Evolutionary conservation across 495 filamentous ascomycete genomes (phyloP), one percentile per base, ranked within the genome.

Genomic region (Penicillium herquei): DNA sequence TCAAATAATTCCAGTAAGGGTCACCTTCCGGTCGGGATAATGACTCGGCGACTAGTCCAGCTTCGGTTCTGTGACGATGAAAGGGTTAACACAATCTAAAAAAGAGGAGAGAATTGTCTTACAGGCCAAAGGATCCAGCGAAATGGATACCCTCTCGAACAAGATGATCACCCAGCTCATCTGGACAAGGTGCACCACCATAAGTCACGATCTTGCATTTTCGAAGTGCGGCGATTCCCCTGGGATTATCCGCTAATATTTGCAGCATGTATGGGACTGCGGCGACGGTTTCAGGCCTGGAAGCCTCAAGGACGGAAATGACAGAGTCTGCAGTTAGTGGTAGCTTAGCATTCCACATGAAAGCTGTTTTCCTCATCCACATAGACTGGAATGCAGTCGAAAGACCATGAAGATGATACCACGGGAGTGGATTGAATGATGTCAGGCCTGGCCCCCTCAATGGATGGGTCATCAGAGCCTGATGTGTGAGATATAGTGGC

Each of bases 251-350:
- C 5, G 74, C 72, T 31, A 85, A 64, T 1, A 85, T 48, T 51
- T 84, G 81, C 13, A 85, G 63, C n/a, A 74, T 66, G 51, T 85
- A 86, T 2, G 82, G 81, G 3, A 86, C 83, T 1, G 74, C 72
- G 41, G 82, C 78, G 6, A 84, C 69, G 1, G 78, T 75, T 39
- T 84, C 77, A 0, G 78, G 75, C 32, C 64, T 67, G 9, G 78
- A 65, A 16, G 69, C 72, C 51, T 78, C 69, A 33, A 85, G 58
- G 14, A 76, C 80, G 12, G 72, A 59, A 2, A 78, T 59, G n/a
- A 83, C 62, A 8, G 70, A 72, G 3, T 71, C 62, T 10, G 72
- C 74, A 5, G 83, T 86, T n/a, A 84, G 34, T 1, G 83, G 83
- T 10, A 84, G 50, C n/a, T 76, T 62, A 6, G 76, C 70, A 46